Conservation (phyloP, 805 yeast species). For the Torulaspora franciscae region DNA sequence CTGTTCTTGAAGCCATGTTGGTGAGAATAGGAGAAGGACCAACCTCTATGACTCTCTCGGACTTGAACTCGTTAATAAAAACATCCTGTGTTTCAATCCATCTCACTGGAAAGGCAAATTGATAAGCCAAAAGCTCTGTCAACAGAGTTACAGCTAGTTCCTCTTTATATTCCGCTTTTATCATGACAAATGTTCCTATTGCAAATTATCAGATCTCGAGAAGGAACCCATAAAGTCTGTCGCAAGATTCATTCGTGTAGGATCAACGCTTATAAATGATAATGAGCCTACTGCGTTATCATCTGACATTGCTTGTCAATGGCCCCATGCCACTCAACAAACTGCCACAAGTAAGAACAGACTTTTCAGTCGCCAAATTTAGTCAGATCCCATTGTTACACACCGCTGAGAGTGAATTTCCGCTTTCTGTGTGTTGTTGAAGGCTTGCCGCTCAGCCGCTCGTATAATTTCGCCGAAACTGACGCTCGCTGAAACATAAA, state of each 20-base stretch:
- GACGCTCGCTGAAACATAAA: not conserved
- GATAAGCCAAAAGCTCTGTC: constrained; percentile 84
- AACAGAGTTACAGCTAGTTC: constrained; percentile 79
- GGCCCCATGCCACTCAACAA: constrained; percentile 4
- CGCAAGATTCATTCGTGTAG: too few relatives aligned
- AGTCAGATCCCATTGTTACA: not conserved
- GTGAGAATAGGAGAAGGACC: constrained; percentile 92
- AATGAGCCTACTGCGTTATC: not conserved
- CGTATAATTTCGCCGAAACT: constrained; percentile 7
- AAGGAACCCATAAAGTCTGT: too few relatives aligned
- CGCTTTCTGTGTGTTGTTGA: constrained; percentile 2
- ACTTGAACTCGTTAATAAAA: constrained; percentile 68
- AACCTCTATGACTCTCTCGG: constrained; percentile 82
- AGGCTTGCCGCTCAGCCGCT: constrained; percentile 3
- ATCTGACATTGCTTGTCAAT: not conserved
- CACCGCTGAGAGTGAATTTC: not conserved
- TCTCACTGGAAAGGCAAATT: constrained; percentile 89
- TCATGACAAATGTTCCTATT: not conserved
- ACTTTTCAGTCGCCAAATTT: not conserved
- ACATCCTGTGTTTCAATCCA: constrained; percentile 95
- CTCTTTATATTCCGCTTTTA: constrained; percentile 71
- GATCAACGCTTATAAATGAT: constrained; percentile 1
- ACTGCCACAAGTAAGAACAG: not conserved
- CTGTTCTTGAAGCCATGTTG: constrained; percentile 85
- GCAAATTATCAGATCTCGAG: not conserved